Base-by-base conservation (phyloP, 331 rosid species). In the Quercus lobata region DNA sequence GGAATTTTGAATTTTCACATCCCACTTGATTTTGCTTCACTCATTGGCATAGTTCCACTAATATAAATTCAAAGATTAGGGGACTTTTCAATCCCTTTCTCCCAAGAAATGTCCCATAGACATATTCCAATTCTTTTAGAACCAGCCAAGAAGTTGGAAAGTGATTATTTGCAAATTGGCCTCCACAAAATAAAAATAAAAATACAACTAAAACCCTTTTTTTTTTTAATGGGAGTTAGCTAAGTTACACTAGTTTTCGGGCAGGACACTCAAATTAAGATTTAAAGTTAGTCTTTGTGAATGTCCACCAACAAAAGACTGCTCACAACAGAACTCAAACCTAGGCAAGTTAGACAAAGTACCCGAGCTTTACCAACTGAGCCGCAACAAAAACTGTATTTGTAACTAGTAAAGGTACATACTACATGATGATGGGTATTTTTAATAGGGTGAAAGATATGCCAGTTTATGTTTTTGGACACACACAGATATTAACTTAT, bases 251-350 rank as follows among this genome's bases (percentile, higher is more conserved):
- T 9, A 37, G 1, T 0, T 0, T 3, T 37, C 3, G 2, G 3
- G 0, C 1, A 37, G 3, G 44, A 2, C 44, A 7, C 9, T 37
- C 41, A 35, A 35, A 35, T 7, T 35, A 35, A 35, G 0, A 35
- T 2, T 35, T 35, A 35, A 6, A 35, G 41, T 35, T 0, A 35
- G 7, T 6, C 0, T 2, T 35, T 35, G 2, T 6, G 9, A 35
- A 35, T 6, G 41, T 35, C 41, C 0, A 35, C 2, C 44, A 35
- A 35, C 2, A 0, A 35, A 35, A 35, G 0, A 35, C 0, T 35
- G 0, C 2, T 35, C 0, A 0, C 10, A 37, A 2, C 2, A 1
- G 0, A 0, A 37, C 3, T 37, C 44, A 37, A 37, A 7, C 0
- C 2, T 37, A 37, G 0, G 1, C 44, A 0, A 7, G 0, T 35